Percentiles rank a stretch among this genome's conserved stretches.
phyloP scores from a whole-genome alignment of 495 filamentous ascomycete species.

The Xylaria longipes region DNA sequence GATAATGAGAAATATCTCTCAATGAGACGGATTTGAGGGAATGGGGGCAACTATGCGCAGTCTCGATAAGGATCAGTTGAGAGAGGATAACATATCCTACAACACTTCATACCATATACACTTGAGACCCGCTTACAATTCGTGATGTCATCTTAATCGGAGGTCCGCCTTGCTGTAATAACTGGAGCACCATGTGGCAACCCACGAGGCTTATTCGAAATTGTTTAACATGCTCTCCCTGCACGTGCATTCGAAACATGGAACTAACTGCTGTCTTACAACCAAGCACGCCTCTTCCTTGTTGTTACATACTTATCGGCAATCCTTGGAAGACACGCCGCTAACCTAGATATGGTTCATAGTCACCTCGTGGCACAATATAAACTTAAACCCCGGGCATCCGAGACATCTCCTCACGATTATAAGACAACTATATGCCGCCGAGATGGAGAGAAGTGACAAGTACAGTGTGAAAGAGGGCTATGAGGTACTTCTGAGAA shows the following conservation, averaged over 20 bases:
- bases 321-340: neutral
- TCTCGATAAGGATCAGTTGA: neutral
- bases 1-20: neutral
- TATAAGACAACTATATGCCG: neutral
- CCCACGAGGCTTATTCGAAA: neutral
- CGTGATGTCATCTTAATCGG: neutral
- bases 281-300: neutral
- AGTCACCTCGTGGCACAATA: neutral
- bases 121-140: neutral
- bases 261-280: neutral
- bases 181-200: neutral
- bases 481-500: neutral
- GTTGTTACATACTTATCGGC: neutral
- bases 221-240: neutral
- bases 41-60: neutral
- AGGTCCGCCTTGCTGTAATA: neutral
- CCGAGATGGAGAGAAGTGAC: neutral
- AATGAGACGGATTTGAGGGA: neutral
- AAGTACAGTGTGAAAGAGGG: neutral
- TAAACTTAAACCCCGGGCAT: neutral
- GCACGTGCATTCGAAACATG: neutral
- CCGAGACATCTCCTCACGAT: neutral
- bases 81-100: neutral
- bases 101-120: neutral
- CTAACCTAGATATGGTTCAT: neutral